Evolutionary conservation across 192 early-diverging fungal genomes (phyloP).

Genomic region (Umbelopsis ramanniana): DNA sequence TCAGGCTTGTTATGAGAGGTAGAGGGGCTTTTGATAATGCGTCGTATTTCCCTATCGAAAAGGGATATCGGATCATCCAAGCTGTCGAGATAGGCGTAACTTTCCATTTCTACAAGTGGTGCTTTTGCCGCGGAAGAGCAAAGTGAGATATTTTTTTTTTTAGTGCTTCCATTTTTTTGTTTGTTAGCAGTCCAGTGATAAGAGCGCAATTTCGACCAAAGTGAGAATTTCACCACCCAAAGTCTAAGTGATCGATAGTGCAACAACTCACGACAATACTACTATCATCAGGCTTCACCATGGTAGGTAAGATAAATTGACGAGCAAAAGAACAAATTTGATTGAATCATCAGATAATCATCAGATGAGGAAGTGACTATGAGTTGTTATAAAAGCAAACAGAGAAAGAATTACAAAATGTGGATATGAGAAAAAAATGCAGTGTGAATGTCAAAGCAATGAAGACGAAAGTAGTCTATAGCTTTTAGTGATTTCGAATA

Average conservation of each 20-base stretch:
- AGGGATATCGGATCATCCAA: constrained; percentile 12
- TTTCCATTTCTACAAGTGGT: not conserved
- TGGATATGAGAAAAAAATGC: constrained; percentile 2
- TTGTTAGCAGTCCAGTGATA: not conserved
- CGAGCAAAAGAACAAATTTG: not conserved
- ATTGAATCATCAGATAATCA: not conserved
- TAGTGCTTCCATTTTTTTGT: not conserved
- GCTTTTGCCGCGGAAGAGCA: not conserved
- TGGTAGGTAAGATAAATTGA: not conserved
- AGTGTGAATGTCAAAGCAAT: not conserved
- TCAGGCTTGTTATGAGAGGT: not conserved
- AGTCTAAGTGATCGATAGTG: no score
- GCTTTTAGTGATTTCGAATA: constrained; percentile 7
- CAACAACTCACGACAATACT: no score
- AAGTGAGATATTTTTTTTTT: not conserved
- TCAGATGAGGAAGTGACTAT: constrained; percentile 4
- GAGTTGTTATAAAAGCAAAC: constrained; percentile 11
- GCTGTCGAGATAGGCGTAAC: not conserved
- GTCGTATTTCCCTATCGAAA: constrained; percentile 13
- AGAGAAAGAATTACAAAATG: not conserved
- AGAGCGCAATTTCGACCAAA: no score
- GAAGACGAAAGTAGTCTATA: not conserved
- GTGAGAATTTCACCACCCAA: no score
- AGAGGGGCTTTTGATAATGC: not conserved
- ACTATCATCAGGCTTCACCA: no score